A percentile compares a stretch with the other conserved stretches of the same genome.
phyloP scores from a whole-genome alignment of 2,329 filamentous ascomycete species.

The Penicillium sp. region DNA sequence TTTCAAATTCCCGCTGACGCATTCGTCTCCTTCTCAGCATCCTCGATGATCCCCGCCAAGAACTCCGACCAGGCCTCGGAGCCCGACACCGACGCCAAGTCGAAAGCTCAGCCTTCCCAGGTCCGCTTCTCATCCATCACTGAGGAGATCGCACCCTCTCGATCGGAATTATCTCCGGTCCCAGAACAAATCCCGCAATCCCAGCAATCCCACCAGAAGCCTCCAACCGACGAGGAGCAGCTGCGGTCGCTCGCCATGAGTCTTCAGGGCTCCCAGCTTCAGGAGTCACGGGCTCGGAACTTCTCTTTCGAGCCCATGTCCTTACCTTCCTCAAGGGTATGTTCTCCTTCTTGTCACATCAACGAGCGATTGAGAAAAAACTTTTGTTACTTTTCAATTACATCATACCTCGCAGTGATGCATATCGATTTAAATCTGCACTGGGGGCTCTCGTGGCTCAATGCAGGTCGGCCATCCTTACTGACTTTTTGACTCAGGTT shows the following conservation, averaged over 20 bases:
- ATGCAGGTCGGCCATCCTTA: slow-evolving; percentile 10
- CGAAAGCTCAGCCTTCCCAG: slow-evolving; percentile 34
- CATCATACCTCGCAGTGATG: not conserved
- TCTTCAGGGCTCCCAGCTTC: slow-evolving; percentile 72
- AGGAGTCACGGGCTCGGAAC: slow-evolving; percentile 80
- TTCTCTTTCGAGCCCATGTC: slow-evolving; percentile 91
- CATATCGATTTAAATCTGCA: not conserved
- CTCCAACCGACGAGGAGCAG: slow-evolving; percentile 57
- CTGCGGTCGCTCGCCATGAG: slow-evolving; percentile 71
- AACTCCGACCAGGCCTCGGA: slow-evolving; percentile 26
- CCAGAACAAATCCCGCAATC: slow-evolving; percentile 6
- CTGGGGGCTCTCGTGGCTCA: not conserved
- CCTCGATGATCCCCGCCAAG: slow-evolving; percentile 22
- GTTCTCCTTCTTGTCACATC: slow-evolving; percentile 20
- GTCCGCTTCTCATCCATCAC: slow-evolving; percentile 73
- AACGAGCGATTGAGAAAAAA: slow-evolving; percentile 1
- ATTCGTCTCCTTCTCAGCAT: slow-evolving; percentile 16
- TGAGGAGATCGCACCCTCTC: slow-evolving; percentile 65
- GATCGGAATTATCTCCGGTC: slow-evolving; percentile 29
- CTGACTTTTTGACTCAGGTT: slow-evolving; percentile 29
- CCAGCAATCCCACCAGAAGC: slow-evolving; percentile 14
- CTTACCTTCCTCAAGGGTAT: slow-evolving; percentile 60
- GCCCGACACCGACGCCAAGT: slow-evolving; percentile 29
- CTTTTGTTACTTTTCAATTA: not conserved
- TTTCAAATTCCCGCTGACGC: slow-evolving; percentile 8